Base-by-base conservation (phyloP, 1,284 basidiomycete species). In the Boletus subluridellus region DNA sequence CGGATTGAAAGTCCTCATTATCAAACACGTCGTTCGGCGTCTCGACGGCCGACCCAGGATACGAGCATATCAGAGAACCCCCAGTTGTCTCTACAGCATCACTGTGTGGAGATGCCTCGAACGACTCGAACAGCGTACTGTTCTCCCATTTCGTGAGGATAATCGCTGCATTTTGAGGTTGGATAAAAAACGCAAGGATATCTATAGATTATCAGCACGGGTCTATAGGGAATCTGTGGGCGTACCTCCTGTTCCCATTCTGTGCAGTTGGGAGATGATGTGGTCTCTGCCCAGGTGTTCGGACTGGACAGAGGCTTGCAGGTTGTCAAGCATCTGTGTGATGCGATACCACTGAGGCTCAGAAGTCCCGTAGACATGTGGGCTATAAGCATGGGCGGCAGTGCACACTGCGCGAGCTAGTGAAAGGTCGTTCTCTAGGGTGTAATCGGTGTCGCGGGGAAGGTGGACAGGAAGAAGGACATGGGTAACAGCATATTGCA, bases 141-240 rank as follows among this genome's bases (percentile, higher is more conserved):
- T 60, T 46, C 4, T n/a, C 11, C 7, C 35, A 46, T 41, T 65
- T 72, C 14, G 73, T 67, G 24, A 78, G 49, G 17, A 78, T 56
- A 8, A 78, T 53, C 0, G 60, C 76, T 0, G 67, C 75, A 54
- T 78, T 78, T 41, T 77, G 76, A 0, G 69, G 69, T 5, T 63
- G 67, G 21, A 78, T 67, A 21, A 66, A 57, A 42, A 74, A 64
- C 5, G 61, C 63, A 4, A 75, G 54, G 5, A 67, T 32, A 45
- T 66, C 69, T 71, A 34, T 8, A 28, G 0, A 28, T 7, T 3
- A 11, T 66, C 17, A 66, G 42, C 7, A 26, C 3, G 7, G 4
- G 15, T 45, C 24, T 2, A 4, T 7, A 1, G 1, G 2, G 14
- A 30, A 17, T 0, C 10, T 1, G 17, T 39, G 8, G 12, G 0